These are phyloP conservation scores for Zygoascus hellenicus DNA, from an alignment of 1,139 yeast species.

Conservation along the genomic window DNA sequence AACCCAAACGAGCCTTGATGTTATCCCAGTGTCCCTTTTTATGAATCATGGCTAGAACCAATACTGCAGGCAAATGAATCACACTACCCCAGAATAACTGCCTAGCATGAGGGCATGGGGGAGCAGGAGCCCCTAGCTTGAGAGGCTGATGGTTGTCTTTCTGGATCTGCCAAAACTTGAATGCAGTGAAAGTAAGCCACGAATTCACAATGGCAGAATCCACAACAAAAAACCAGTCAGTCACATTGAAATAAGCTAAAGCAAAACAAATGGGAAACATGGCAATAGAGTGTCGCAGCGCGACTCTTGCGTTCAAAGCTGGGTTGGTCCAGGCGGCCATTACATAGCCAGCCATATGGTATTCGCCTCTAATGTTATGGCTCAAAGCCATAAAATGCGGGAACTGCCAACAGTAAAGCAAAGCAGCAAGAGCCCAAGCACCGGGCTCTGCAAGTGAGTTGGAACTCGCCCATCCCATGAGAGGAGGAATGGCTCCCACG, in stretches of 20 bases:
- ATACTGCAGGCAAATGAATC: constrained; percentile 85
- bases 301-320: constrained; percentile 84
- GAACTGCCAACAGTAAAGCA: constrained; percentile 96
- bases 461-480: constrained; percentile 99
- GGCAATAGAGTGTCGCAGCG: constrained; percentile 75
- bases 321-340: constrained; percentile 97
- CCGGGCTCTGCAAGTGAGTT: constrained; percentile 76
- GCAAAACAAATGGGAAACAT: constrained; percentile 95
- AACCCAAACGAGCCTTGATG: constrained; percentile 2
- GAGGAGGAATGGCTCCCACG: constrained; percentile 97
- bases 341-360: constrained; percentile 87
- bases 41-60: constrained; percentile 88
- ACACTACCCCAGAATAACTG: constrained; percentile 93
- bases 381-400: constrained; percentile 95
- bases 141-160: constrained; percentile 22
- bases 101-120: constrained; percentile 46
- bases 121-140: constrained; percentile 16
- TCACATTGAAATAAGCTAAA: constrained; percentile 66
- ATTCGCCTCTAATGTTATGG: constrained; percentile 82
- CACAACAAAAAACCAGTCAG: constrained; percentile 72
- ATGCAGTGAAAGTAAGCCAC: constrained; percentile 80
- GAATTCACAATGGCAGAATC: constrained; percentile 80
- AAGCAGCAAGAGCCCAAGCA: constrained; percentile 89
- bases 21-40: constrained; percentile 95
- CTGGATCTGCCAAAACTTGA: constrained; percentile 60